Evolutionary conservation across 2,329 filamentous ascomycete genomes (phyloP).

Genomic region (Fusarium nygamai): DNA sequence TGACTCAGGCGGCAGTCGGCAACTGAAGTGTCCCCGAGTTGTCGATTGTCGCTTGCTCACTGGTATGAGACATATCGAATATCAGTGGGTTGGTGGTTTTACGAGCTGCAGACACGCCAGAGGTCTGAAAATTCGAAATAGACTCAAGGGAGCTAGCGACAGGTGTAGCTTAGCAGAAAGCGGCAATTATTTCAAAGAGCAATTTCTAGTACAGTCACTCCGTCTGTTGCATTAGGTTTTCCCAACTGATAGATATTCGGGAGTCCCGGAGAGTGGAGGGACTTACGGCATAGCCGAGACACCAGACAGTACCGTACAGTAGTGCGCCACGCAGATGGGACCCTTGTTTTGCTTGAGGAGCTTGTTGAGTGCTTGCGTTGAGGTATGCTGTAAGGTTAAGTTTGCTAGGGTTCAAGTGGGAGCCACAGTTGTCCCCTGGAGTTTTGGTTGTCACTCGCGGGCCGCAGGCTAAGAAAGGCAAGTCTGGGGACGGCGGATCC

Average conservation of each 20-base stretch:
- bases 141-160: neutral
- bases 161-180: neutral
- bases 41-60: neutral
- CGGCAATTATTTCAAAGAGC: neutral
- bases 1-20: neutral
- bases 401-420: slow-evolving; percentile 15
- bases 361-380: slow-evolving; percentile 14
- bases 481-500: slow-evolving; percentile 19
- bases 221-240: neutral
- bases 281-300: slow-evolving; percentile 28
- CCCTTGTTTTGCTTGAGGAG: slow-evolving; percentile 1
- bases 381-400: neutral
- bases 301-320: slow-evolving; percentile 6
- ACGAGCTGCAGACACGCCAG: neutral
- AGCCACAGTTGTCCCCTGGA: neutral
- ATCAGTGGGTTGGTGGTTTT: neutral
- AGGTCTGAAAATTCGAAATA: neutral
- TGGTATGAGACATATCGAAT: neutral
- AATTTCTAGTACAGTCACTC: neutral
- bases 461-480: neutral
- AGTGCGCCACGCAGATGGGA: slow-evolving; percentile 9
- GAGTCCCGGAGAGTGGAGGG: slow-evolving; percentile 26
- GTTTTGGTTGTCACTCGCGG: slow-evolving; percentile 1
- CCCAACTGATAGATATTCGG: slow-evolving; percentile 13
- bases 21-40: neutral